phyloP scores from a whole-genome alignment of 345 rosid species.

The Bruguiera gymnorhiza region DNA sequence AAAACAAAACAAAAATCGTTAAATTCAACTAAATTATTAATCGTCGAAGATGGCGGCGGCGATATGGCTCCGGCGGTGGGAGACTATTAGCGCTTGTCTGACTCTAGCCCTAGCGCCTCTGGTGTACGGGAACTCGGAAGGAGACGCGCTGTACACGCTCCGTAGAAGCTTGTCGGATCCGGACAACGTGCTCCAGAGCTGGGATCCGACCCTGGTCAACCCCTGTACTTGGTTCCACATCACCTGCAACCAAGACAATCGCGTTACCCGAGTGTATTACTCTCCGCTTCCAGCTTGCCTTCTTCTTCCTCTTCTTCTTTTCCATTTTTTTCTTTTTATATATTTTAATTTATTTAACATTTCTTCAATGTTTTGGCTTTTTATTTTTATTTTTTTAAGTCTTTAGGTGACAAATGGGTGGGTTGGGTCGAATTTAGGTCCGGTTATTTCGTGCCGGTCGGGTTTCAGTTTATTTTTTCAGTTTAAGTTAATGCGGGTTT shows the following conservation, averaged over 20 bases:
- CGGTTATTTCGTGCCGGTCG: too few species aligned
- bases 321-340: not conserved
- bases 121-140: conserved; percentile 70
- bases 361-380: too few species aligned
- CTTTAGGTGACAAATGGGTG: too few species aligned
- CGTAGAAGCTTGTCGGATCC: conserved; percentile 74
- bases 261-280: conserved; percentile 82
- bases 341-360: not conserved
- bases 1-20: too few species aligned
- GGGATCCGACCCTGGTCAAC: conserved; percentile 97
- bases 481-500: too few species aligned
- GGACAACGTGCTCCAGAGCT: conserved; percentile 89
- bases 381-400: too few species aligned
- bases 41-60: too few species aligned
- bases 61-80: too few species aligned
- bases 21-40: too few species aligned
- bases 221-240: conserved; percentile 99
- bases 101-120: conserved; percentile 27
- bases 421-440: too few species aligned
- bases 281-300: not conserved
- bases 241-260: conserved; percentile 84
- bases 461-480: too few species aligned
- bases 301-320: not conserved
- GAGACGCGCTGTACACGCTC: conserved; percentile 78
- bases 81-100: too few species aligned